Base-by-base conservation (phyloP, 176 grass and related monocot species). In the Typha latifolia region DNA sequence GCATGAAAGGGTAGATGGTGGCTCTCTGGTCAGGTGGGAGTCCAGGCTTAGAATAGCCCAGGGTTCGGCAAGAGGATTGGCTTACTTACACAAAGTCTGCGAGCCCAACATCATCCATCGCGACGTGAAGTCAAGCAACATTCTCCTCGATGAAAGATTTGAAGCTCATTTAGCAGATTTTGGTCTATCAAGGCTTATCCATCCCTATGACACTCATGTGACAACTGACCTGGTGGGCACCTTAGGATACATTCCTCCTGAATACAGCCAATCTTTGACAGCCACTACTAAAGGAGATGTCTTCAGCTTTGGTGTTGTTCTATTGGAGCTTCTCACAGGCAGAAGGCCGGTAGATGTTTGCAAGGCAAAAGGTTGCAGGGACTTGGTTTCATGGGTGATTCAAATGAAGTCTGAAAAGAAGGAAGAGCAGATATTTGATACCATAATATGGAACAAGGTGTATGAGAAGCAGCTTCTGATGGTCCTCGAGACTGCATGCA, bases 121-220 rank as follows among this genome's bases (percentile, higher is more conserved):
- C 14, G 92, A 91, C 53, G 88, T 96, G 14, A 96, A 96, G 67
- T 96, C 92, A 0, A 96, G 92, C 74, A 96, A 96, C 66, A 96
- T 96, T 82, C 86, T 96, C 31, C 74, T 96, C 50, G 82, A 89
- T 11, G 92, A 96, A 61, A 82, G 84, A 48, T 96, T 91, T 2
- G 92, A 96, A 71, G 92, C 88, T 3, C 89, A 88, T 75, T 67
- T 96, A 52, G 92, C 88, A 27, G 92, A 96, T 89, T 96, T 96
- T 2, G 92, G 92, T n/a, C 78, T 91, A 37, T 81, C 92, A 47
- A 91, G 92, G 72, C 68, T 91, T 18, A 96, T 96, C 75, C 83
- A 81, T 59, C 92, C 92, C 0, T 96, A 91, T 7, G 85, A 87
- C 21, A 96, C 92, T 75, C 92, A 96, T 82, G 92, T 96, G 4